Percentiles rank a stretch among this genome's conserved stretches.
phyloP scores from a whole-genome alignment of 768 basidiomycete species.

The Pleurotus eryngii region DNA sequence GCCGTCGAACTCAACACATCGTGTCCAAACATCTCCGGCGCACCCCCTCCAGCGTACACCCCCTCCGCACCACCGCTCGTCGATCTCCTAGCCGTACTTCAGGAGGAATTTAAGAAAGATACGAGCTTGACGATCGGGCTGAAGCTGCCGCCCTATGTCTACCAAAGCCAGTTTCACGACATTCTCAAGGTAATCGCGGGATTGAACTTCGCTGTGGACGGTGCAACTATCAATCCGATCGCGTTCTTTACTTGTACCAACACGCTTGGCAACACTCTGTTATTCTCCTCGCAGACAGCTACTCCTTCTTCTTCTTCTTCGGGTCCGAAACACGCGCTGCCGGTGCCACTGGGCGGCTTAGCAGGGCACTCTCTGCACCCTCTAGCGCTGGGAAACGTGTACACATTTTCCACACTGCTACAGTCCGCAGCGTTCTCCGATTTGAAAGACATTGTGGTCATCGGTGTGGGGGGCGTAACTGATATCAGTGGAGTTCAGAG shows the following conservation, averaged over 20 bases:
- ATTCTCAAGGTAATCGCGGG: constrained; percentile 44
- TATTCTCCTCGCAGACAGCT: constrained; percentile 55
- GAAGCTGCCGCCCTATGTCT: constrained; percentile 77
- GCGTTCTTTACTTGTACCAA: constrained; percentile 81
- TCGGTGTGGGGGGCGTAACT: constrained; percentile 84
- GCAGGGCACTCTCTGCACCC: constrained; percentile 77
- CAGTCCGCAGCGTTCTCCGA: constrained; percentile 30
- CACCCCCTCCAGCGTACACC: constrained; percentile 67
- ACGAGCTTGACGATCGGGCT: constrained; percentile 63
- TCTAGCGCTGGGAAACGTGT: constrained; percentile 76
- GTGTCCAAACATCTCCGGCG: constrained; percentile 72
- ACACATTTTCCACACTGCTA: constrained; percentile 55
- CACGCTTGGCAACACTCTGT: constrained; percentile 68
- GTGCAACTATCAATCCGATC: constrained; percentile 37
- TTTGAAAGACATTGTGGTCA: constrained; percentile 50
- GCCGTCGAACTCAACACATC: constrained; percentile 82
- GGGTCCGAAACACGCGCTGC: constrained; percentile 49
- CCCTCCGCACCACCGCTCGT: constrained; percentile 37
- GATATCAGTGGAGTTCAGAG: constrained; percentile 54
- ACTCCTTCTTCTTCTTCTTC: background rate
- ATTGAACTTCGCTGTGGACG: constrained; percentile 26
- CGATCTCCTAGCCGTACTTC: constrained; percentile 54
- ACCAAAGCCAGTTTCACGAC: constrained; percentile 55
- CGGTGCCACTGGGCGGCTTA: constrained; percentile 65
- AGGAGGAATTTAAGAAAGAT: constrained; percentile 46